Base-by-base conservation (phyloP, 1,284 basidiomycete genomes). In the Mycosarcoma mackinlayi region DNA sequence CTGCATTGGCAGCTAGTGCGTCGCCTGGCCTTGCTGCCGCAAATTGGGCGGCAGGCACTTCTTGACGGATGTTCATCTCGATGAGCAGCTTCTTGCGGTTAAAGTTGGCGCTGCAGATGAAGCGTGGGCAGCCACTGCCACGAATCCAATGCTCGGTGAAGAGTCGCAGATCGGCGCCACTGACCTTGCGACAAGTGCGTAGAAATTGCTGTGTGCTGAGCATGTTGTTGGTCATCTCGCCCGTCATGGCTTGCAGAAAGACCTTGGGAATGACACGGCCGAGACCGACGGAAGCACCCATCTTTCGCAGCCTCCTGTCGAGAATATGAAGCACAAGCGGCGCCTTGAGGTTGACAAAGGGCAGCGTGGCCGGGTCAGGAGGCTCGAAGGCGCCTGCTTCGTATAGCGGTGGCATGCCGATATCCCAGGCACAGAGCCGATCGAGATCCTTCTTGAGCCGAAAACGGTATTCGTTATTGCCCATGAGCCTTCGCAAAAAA, bases 101-200 rank as follows among this genome's bases (percentile, higher is more conserved):
- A 85, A 98, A 98, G 39, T 90, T 90, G 2, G 95, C 93, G 35
- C 89, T 88, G 82, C 98, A 91, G 1, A 88, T 88, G 82, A 98
- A 94, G 10, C 90, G 88, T 0, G 96, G 96, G 81, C 94, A 97
- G 5, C 96, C 96, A 80, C 92, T 95, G 13, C 94, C 94, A 79
- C 94, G 96, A 69, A 99, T 93, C 96, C 96, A 98, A 83, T 98
- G 95, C 79, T 98, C 93, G 24, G 92, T 91, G 81, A 98, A 99
- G 23, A 88, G 88, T 55, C 91, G 87, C 33, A 93, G 87, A 81
- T 98, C 95, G 23, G 76, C 80, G 19, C 84, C 83, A 77, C 92
- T 94, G 45, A 96, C 91, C 83, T 96, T 98, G 68, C 94, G 87
- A 81, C 95, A 98, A 38, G 89, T 93, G 51, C 94, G 87, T 66